Evolutionary conservation across 495 filamentous ascomycete species (phyloP).

Genomic region (Lasiosphaeria hispida): DNA sequence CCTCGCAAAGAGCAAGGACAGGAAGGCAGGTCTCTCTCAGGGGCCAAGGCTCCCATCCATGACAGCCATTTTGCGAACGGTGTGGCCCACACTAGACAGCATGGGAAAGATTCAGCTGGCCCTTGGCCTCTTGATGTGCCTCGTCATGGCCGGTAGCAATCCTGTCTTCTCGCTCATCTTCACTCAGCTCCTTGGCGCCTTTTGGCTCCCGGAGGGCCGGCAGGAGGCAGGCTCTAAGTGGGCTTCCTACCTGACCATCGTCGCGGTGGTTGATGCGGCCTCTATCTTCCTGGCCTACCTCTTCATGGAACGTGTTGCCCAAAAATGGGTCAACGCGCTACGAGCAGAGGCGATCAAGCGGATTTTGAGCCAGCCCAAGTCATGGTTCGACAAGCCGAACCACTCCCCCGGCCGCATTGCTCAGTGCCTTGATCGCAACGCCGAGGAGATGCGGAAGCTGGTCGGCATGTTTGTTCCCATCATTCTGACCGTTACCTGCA

Average conservation of each 20-base stretch:
- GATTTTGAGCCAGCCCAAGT: constrained; percentile 72
- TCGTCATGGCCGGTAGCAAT: constrained; percentile 65
- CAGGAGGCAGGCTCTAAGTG: constrained; percentile 57
- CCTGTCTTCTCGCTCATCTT: constrained; percentile 79
- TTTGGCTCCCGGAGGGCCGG: constrained; percentile 52
- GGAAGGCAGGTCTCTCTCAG: constrained; percentile 12
- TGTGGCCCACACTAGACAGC: constrained; percentile 64
- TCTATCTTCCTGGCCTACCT: constrained; percentile 66
- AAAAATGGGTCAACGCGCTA: constrained; percentile 75
- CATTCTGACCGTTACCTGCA: constrained; percentile 59
- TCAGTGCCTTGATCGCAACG: constrained; percentile 74
- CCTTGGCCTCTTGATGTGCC: constrained; percentile 57
- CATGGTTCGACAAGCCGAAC: constrained; percentile 76
- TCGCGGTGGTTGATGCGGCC: constrained; percentile 64
- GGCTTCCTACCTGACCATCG: constrained; percentile 65
- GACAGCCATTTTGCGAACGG: constrained; percentile 62
- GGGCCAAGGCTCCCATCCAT: constrained; percentile 40
- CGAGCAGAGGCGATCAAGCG: constrained; percentile 65
- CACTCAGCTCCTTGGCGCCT: constrained; percentile 66
- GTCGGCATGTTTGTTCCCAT: constrained; percentile 74
- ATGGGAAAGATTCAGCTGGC: constrained; percentile 55
- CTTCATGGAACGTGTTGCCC: constrained; percentile 66
- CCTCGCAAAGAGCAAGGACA: constrained; percentile 22
- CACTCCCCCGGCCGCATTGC: constrained; percentile 63
- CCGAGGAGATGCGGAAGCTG: constrained; percentile 83